Percentiles rank a stretch among this genome's conserved stretches.
Evolutionary conservation across 768 basidiomycete species (phyloP).

Genomic region (Pleurotus platypus): DNA sequence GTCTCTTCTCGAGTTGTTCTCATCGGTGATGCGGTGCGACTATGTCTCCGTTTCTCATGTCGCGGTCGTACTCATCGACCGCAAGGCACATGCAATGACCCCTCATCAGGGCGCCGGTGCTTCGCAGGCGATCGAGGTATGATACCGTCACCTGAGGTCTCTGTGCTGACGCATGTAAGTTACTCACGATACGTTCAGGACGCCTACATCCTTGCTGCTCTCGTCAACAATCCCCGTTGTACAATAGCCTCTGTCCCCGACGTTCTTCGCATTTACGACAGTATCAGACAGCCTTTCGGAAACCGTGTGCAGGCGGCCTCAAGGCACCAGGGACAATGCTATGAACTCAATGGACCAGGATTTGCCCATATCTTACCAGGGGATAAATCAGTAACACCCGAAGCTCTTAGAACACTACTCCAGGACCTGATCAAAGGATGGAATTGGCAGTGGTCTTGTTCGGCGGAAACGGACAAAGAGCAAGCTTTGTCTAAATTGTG

Average conservation of each 20-base stretch:
- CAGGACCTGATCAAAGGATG: conserved; percentile 17
- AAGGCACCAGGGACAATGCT: conserved; percentile 15
- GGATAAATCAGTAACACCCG: conserved; percentile 16
- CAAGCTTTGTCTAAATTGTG: conserved; percentile 18
- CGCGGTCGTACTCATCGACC: not conserved
- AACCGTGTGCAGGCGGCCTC: conserved; percentile 17
- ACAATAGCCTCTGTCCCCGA: conserved; percentile 16
- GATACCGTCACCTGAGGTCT: conserved; percentile 8
- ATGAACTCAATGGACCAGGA: conserved; percentile 19
- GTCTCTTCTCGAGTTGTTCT: conserved; percentile 37
- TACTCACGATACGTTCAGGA: conserved; percentile 26
- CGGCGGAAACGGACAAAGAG: conserved; percentile 20
- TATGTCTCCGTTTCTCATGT: not conserved
- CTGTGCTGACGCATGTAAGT: not conserved
- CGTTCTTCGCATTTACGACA: conserved; percentile 25
- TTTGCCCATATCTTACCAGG: conserved; percentile 24
- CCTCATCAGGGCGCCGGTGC: conserved; percentile 22
- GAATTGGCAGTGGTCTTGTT: conserved; percentile 24
- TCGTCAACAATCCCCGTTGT: conserved; percentile 16
- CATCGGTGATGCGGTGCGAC: conserved; percentile 45
- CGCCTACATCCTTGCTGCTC: conserved; percentile 30
- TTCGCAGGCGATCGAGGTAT: conserved; percentile 24
- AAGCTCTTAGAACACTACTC: conserved; percentile 15
- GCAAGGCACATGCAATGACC: conserved; percentile 23
- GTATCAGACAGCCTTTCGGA: conserved; percentile 25